phyloP scores from a whole-genome alignment of 2,329 filamentous ascomycete species.

The Ophiocordyceps robertsii region DNA sequence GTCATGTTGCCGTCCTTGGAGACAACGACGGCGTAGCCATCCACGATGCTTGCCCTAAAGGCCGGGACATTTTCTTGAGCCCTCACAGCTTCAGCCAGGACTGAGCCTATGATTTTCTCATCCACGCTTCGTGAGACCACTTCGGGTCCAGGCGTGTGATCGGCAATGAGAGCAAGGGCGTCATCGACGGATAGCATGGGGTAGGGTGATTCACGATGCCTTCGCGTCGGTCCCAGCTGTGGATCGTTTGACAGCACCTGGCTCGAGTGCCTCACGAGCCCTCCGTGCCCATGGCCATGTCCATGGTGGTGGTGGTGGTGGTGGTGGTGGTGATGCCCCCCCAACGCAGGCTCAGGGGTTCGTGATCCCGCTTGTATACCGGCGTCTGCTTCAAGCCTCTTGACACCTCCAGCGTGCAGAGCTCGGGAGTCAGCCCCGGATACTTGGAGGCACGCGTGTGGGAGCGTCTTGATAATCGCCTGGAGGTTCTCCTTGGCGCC shows the following conservation, averaged over 20 bases:
- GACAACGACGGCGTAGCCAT: conserved; percentile 81
- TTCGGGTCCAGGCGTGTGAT: conserved; percentile 54
- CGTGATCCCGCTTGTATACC: conserved; percentile 34
- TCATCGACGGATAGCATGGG: conserved; percentile 82
- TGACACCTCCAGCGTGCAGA: conserved; percentile 68
- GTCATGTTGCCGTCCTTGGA: conserved; percentile 50
- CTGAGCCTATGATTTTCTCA: conserved; percentile 54
- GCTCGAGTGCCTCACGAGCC: conserved; percentile 60
- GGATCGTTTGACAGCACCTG: conserved; percentile 48
- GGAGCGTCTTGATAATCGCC: conserved; percentile 75
- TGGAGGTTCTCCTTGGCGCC: conserved; percentile 89
- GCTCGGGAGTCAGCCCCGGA: conserved; percentile 68
- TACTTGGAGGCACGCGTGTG: conserved; percentile 87
- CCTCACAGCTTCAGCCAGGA: conserved; percentile 71
- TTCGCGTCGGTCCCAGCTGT: conserved; percentile 46
- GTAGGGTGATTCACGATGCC: conserved; percentile 78
- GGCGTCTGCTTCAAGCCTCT: conserved; percentile 74
- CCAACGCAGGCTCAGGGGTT: conserved; percentile 17
- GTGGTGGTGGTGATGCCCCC: too few species aligned
- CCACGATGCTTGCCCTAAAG: conserved; percentile 90
- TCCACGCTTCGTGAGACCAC: conserved; percentile 47
- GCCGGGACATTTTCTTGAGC: conserved; percentile 79
- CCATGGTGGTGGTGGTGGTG: conserved; percentile 27
- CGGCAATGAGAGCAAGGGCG: conserved; percentile 58
- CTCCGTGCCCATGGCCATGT: conserved; percentile 35